Base-by-base conservation (phyloP, 805 yeast genomes). In the Debaryomyces prosopidis region DNA sequence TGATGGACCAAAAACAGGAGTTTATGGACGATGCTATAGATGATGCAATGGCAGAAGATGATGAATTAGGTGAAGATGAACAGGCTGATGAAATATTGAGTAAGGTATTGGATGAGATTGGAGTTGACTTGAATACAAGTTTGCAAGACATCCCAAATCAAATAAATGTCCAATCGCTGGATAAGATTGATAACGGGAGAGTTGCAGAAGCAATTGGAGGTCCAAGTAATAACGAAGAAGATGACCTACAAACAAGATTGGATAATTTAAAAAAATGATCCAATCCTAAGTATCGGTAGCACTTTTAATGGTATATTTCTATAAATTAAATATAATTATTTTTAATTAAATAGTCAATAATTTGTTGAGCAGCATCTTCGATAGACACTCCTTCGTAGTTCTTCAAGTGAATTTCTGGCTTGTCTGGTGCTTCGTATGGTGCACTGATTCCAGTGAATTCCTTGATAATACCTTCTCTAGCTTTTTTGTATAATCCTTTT, bases 21-120 rank as follows among this genome's bases (percentile, higher is more conserved):
- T 89, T 95, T 81, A 94, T 94, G 87, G 99, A 94, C 62, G 99
- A 94, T 62, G 95, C 97, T 15, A 85, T 94, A 57, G 99, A 94
- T 62, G 97, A 92, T 63, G 87, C 94, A 15, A 89, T 94, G 94
- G 96, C 86, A 43, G 89, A 85, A 58, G 97, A 89, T 57, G 73
- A 68, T 20, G 82, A 88, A 46, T 87, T 84, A 53, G 89, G 80
- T 18, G 95, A 87, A 49, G 96, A 87, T 51, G 94, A 86, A 53
- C 96, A 91, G 63, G 85, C 87, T 3, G 97, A 91, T 59, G 96
- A 90, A 58, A 86, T 91, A 42, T 94, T 95, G 40, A 82, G 84
- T 59, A 89, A 85, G 65, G 97, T 95, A 0, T 73, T 94, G 59
- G 99, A 94, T 62, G 99, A 94, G 64, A 89, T 94, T 60, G 99